These are phyloP conservation scores for Elsinoe ampelina DNA, from an alignment of 2,329 filamentous ascomycete genomes.

Conservation along the genomic window DNA sequence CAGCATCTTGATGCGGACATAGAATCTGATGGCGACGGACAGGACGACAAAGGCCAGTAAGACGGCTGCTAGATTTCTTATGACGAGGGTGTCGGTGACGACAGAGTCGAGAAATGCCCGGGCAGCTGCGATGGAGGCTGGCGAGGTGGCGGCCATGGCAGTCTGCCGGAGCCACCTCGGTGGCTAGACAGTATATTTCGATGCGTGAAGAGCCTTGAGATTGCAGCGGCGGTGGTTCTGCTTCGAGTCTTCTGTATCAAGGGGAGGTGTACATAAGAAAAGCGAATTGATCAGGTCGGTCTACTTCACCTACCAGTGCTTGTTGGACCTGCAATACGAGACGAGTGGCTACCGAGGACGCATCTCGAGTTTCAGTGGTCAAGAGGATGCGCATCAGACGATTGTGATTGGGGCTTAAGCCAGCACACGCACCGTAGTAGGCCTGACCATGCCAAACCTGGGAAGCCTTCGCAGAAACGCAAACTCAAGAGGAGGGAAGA, in stretches of 20 bases:
- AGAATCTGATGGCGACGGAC: neutral
- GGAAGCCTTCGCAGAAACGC: neutral
- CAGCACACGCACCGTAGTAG: neutral
- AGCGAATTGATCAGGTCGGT: no score
- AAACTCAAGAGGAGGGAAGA: no score
- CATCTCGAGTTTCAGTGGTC: neutral
- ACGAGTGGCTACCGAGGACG: neutral
- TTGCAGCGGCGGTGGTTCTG: no score
- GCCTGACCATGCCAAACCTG: neutral
- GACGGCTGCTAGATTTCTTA: neutral
- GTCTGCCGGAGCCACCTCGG: neutral
- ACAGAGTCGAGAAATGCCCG: neutral
- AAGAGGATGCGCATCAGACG: neutral
- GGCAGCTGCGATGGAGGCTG: neutral
- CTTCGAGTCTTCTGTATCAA: no score
- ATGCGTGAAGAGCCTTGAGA: neutral
- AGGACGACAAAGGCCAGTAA: neutral
- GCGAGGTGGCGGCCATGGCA: conserved; percentile 2
- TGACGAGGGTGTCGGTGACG: neutral
- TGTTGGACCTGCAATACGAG: no score
- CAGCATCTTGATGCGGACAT: conserved; percentile 8
- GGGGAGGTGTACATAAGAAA: no score
- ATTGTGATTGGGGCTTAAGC: neutral
- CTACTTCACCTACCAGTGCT: no score
- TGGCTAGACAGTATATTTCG: no score